Evolutionary conservation across 1,284 basidiomycete species (phyloP).

Genomic region (Ustilago loliicola): DNA sequence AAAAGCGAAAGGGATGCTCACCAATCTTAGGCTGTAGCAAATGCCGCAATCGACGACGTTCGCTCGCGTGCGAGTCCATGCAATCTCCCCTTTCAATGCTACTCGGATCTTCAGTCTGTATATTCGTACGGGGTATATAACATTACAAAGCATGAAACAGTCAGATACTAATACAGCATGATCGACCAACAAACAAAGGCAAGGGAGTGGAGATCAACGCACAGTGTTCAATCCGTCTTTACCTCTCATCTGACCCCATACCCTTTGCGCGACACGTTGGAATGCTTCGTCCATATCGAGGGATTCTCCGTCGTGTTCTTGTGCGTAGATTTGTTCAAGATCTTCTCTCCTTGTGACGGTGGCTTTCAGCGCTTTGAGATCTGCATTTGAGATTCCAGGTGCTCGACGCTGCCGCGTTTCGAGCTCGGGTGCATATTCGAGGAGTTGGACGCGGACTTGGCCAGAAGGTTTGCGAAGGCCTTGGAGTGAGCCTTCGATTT

Average conservation of each 20-base stretch:
- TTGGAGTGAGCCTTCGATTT: constrained; percentile 2
- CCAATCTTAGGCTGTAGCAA: constrained; percentile 15
- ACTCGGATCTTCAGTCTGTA: not conserved
- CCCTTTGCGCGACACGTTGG: constrained; percentile 15
- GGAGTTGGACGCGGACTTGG: constrained; percentile 35
- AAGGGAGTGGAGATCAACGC: constrained; percentile 19
- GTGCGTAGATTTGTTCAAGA: constrained; percentile 38
- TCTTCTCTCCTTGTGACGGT: constrained; percentile 24
- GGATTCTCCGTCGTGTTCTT: constrained; percentile 42
- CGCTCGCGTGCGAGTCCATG: not conserved
- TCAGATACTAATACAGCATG: constrained; percentile 5
- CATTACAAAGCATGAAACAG: constrained; percentile 6
- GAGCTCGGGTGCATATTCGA: constrained; percentile 41
- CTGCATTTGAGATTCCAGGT: constrained; percentile 35
- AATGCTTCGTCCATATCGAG: constrained; percentile 50
- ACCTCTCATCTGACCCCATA: constrained; percentile 25
- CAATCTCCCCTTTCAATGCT: not conserved
- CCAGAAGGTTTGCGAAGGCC: constrained; percentile 36
- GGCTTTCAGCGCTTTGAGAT: constrained; percentile 35
- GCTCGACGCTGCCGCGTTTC: constrained; percentile 38
- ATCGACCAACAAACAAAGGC: not conserved
- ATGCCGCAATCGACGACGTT: not conserved
- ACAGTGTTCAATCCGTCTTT: constrained; percentile 12
- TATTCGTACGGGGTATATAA: constrained; percentile 13
- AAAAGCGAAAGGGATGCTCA: constrained; percentile 6